Evolutionary conservation across 2,329 filamentous ascomycete species (phyloP).

Genomic region (Xylariaceae sp.): DNA sequence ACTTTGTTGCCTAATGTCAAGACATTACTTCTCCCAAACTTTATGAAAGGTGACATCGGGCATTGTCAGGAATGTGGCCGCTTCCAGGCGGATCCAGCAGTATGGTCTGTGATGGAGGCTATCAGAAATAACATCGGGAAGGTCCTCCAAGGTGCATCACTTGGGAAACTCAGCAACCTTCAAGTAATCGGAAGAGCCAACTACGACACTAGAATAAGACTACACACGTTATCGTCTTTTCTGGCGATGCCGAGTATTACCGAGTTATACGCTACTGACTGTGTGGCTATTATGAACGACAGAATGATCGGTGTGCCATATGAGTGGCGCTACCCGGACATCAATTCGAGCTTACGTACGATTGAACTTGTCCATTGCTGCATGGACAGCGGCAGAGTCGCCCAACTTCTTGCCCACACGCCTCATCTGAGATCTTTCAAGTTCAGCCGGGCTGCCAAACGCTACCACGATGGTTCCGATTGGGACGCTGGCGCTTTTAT

Average conservation of each 20-base stretch:
- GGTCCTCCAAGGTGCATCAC: background rate
- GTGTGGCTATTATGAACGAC: too few species aligned
- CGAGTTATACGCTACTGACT: too few species aligned
- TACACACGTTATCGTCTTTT: slow-evolving; percentile 2
- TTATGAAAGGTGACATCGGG: too few species aligned
- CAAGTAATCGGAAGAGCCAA: too few species aligned
- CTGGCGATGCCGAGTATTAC: slow-evolving; percentile 1
- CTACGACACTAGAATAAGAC: background rate
- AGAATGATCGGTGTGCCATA: slow-evolving; percentile 1
- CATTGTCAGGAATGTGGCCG: too few species aligned
- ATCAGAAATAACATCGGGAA: background rate
- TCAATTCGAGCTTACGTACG: slow-evolving; percentile 7
- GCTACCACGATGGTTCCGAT: background rate
- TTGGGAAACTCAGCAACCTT: background rate
- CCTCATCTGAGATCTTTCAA: slow-evolving; percentile 14
- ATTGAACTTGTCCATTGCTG: slow-evolving; percentile 12
- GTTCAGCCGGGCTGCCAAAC: slow-evolving; percentile 10
- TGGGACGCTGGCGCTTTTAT: slow-evolving; percentile 24
- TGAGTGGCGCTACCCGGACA: slow-evolving; percentile 10
- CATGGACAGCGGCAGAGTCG: slow-evolving; percentile 10
- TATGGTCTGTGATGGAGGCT: slow-evolving; percentile 3
- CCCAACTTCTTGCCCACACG: slow-evolving; percentile 16
- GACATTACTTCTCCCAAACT: too few species aligned
- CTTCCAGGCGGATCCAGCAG: background rate
- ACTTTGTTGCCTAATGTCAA: slow-evolving; percentile 7